phyloP scores from a whole-genome alignment of 2,329 filamentous ascomycete genomes.

The Orbilia brochopaga region DNA sequence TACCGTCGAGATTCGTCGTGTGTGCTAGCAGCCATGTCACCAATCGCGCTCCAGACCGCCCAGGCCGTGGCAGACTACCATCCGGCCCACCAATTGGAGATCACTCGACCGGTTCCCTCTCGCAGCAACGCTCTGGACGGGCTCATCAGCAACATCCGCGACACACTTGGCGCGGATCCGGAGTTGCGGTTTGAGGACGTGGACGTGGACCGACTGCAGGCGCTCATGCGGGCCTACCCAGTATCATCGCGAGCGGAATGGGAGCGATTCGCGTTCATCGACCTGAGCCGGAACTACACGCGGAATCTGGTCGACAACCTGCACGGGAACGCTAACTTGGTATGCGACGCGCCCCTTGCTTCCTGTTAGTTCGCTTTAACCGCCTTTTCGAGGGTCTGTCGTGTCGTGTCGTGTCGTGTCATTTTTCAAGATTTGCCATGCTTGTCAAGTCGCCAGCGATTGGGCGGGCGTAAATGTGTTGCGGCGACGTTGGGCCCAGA shows the following conservation, averaged over 20 bases:
- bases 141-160: slow-evolving; percentile 33
- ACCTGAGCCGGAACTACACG: slow-evolving; percentile 65
- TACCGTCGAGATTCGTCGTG: not conserved
- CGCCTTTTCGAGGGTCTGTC: not conserved
- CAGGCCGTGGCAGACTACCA: slow-evolving; percentile 33
- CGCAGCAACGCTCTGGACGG: slow-evolving; percentile 12
- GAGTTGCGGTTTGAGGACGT: slow-evolving; percentile 61
- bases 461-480: slow-evolving; percentile 30
- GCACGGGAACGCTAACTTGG: slow-evolving; percentile 70
- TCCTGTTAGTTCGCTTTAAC: slow-evolving; percentile 22
- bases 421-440: not conserved
- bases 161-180: slow-evolving; percentile 32
- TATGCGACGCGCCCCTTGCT: slow-evolving; percentile 54
- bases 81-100: slow-evolving; percentile 4
- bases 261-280: slow-evolving; percentile 65
- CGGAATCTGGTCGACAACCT: slow-evolving; percentile 70
- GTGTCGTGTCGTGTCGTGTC: slow-evolving; percentile 30
- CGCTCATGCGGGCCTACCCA: slow-evolving; percentile 65
- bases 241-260: slow-evolving; percentile 65
- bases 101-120: slow-evolving; percentile 5
- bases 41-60: slow-evolving; percentile 37
- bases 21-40: slow-evolving; percentile 21
- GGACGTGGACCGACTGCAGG: slow-evolving; percentile 65
- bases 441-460: not conserved
- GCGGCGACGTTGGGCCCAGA: slow-evolving; percentile 41